Percentiles rank a stretch among this genome's conserved stretches.
phyloP scores from a whole-genome alignment of 2,329 filamentous ascomycete species.

The Pestalotiopsis sp. region DNA sequence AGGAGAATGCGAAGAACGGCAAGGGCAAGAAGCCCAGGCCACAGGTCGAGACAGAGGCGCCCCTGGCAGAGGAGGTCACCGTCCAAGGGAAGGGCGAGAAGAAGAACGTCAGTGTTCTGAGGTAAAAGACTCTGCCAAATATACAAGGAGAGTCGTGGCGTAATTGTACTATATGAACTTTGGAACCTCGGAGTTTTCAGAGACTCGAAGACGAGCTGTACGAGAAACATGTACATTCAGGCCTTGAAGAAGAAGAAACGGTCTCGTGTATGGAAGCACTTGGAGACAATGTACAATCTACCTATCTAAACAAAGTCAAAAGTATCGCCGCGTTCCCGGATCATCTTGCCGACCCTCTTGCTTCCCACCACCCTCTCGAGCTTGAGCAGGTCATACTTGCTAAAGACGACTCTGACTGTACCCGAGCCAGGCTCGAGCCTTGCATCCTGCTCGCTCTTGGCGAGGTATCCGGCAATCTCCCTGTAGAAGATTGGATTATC shows the following conservation, averaged over 20 bases:
- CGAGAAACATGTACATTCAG: slow-evolving; percentile 13
- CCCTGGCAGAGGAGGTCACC: not conserved
- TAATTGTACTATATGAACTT: slow-evolving; percentile 14
- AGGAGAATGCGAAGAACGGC: not conserved
- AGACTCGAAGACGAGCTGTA: slow-evolving; percentile 7
- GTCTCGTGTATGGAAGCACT: not conserved
- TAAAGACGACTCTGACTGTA: slow-evolving; percentile 70
- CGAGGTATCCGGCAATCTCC: slow-evolving; percentile 72
- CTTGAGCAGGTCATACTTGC: slow-evolving; percentile 86
- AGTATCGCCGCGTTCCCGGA: slow-evolving; percentile 81
- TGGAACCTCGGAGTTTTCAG: not conserved
- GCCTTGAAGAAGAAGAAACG: not conserved
- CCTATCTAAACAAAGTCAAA: slow-evolving; percentile 83
- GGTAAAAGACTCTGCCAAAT: not conserved
- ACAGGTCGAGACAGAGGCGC: not conserved
- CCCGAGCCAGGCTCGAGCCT: slow-evolving; percentile 61
- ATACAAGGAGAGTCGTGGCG: not conserved
- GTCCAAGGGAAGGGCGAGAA: slow-evolving; percentile 8
- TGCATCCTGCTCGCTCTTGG: slow-evolving; percentile 58
- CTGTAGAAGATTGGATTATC: slow-evolving; percentile 85
- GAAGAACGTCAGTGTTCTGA: slow-evolving; percentile 7
- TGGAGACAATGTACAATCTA: not conserved
- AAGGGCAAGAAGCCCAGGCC: not conserved
- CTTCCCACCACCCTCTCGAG: slow-evolving; percentile 86
- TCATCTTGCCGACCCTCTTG: slow-evolving; percentile 80